Evolutionary conservation across 257 asterid genomes (phyloP).

Genomic region (Solanum pennellii): DNA sequence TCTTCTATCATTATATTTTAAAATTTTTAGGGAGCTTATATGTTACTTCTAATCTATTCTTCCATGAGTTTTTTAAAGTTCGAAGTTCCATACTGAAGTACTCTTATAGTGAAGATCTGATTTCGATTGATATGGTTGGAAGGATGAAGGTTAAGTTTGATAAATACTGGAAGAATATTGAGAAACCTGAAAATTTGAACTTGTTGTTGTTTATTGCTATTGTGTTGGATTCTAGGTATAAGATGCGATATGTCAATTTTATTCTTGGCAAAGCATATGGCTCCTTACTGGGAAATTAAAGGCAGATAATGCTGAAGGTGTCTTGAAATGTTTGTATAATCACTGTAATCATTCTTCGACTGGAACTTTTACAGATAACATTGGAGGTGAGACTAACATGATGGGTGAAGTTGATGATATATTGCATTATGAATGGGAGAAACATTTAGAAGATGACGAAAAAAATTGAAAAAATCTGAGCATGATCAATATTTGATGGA

Average conservation of each 20-base stretch:
- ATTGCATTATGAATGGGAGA: background rate
- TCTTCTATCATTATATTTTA: background rate
- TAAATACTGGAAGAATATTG: background rate
- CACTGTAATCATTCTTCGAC: background rate
- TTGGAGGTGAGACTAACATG: background rate
- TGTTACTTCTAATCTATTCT: too few relatives aligned
- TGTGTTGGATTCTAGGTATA: background rate
- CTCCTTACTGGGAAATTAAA: too few relatives aligned
- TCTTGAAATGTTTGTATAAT: background rate
- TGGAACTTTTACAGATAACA: background rate
- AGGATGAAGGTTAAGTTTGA: too few relatives aligned
- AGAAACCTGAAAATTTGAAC: background rate
- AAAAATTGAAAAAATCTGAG: too few relatives aligned
- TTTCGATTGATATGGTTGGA: too few relatives aligned
- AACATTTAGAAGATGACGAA: background rate
- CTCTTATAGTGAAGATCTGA: background rate
- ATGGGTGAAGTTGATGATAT: background rate
- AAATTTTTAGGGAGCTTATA: background rate
- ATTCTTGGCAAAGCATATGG: background rate
- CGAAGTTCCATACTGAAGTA: too few relatives aligned
- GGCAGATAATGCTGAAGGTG: background rate
- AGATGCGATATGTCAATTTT: too few relatives aligned
- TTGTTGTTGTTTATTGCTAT: too few relatives aligned
- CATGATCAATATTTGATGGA: too few relatives aligned
- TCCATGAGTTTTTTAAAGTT: background rate